Evolutionary conservation across 805 yeast genomes (phyloP), one percentile per base, ranked within the genome.

Genomic region (Teunomyces kruisii): DNA sequence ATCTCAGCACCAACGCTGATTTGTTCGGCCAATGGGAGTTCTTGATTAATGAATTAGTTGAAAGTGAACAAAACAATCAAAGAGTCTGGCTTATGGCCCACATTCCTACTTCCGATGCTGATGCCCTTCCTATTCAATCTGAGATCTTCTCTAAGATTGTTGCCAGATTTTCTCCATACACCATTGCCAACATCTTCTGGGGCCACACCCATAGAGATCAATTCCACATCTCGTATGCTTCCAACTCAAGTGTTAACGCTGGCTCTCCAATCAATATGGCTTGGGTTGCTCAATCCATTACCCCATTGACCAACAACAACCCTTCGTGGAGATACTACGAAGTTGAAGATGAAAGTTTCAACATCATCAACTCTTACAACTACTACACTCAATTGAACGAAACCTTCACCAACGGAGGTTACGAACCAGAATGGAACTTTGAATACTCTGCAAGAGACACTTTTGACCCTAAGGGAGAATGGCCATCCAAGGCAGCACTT

Each of bases 41-140:
- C 58, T 62, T 84, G 48, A 74, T 81, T 40, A 74, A 78, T 43
- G 89, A 85, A 64, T 68, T 84, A 42, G 59, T 76, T n/a, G 83
- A 74, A 40, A 73, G 84, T 50, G 90, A 84, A 61, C 46, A 54
- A 29, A 68, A 67, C 7, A 79, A 78, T 40, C 81, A 83, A 61
- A 69, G 85, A 55, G 90, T 81, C n/a, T 84, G 90, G 90, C 72
- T 84, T 46, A 71, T 82, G 53, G 80, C 86, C 15, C 90, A 84
- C 59, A 79, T 84, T 44, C 88, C 91, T 37, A 65, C 76, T 17
- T 70, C 76, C n/a, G 73, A 67, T 49, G 39, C 37, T 27, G 86
- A 82, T 52, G 75, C 84, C 13, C 63, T 84, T 39, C 89, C 90
- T 9, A 67, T 81, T 32, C 84, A 79, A 43, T 75, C 86, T 19